Evolutionary conservation across 306 rosid species (phyloP).

Genomic region (Lathyrus oleraceus): DNA sequence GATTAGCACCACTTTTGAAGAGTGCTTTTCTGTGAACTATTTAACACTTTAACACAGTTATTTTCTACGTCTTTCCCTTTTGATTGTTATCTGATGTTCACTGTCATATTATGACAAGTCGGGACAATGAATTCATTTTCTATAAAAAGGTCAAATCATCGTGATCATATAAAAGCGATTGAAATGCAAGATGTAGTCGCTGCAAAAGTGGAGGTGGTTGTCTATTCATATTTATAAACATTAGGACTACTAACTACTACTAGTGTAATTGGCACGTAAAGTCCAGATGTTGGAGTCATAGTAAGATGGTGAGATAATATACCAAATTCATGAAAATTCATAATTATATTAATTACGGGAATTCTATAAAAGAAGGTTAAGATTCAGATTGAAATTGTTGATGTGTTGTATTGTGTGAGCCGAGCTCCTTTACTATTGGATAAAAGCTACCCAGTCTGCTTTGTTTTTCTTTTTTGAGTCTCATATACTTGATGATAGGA

Average conservation of each 20-base stretch:
- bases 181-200: not conserved
- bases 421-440: too few relatives aligned
- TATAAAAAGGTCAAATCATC: not conserved
- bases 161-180: not conserved
- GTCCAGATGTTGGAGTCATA: not conserved
- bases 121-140: not conserved
- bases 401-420: too few relatives aligned
- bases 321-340: not conserved
- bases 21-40: not conserved
- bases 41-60: not conserved
- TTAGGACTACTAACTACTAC: not conserved
- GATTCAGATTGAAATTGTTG: not conserved
- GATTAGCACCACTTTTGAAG: not conserved
- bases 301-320: not conserved
- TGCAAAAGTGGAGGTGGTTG: not conserved
- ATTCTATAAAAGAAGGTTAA: not conserved
- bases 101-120: not conserved
- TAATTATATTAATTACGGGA: not conserved
- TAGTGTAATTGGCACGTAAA: not conserved
- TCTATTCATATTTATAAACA: not conserved
- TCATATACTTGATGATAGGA: not conserved
- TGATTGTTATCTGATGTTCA: not conserved
- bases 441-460: too few relatives aligned
- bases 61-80: not conserved
- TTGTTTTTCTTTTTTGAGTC: not conserved